These are phyloP conservation scores for Globisporangium acanthophoron DNA, from an alignment of 352 stramenopile species.

Conservation along the genomic window DNA sequence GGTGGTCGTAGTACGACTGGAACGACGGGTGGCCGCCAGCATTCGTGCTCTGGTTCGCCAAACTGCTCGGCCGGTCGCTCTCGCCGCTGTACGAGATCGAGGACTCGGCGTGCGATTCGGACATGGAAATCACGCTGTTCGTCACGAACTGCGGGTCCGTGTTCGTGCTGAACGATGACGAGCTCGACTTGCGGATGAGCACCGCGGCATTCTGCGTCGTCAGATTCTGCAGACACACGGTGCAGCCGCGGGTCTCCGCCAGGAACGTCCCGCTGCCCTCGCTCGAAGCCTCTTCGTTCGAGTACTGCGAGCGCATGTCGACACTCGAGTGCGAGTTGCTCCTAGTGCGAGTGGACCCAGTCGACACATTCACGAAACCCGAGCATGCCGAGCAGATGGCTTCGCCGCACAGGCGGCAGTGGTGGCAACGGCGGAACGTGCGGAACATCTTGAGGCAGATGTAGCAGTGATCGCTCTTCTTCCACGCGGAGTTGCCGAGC, in stretches of 20 bases:
- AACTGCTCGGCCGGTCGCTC: slow-evolving; percentile 12
- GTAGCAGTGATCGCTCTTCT: slow-evolving; percentile 52
- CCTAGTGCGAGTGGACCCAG: background rate
- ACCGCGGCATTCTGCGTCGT: background rate
- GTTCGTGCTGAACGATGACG: slow-evolving; percentile 12
- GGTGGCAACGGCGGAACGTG: slow-evolving; percentile 56
- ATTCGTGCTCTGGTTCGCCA: slow-evolving; percentile 9
- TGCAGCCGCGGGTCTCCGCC: slow-evolving; percentile 27
- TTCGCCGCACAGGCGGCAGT: slow-evolving; percentile 69
- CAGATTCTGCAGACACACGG: slow-evolving; percentile 13
- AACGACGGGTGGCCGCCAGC: slow-evolving; percentile 18
- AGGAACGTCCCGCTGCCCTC: slow-evolving; percentile 19
- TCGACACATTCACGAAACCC: slow-evolving; percentile 29
- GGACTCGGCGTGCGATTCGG: slow-evolving; percentile 7
- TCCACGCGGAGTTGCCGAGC: slow-evolving; percentile 41
- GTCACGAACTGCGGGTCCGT: background rate
- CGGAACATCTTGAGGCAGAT: slow-evolving; percentile 61
- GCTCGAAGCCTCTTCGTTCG: background rate
- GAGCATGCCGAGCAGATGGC: slow-evolving; percentile 63
- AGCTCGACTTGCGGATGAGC: slow-evolving; percentile 8
- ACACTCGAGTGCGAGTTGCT: slow-evolving; percentile 14
- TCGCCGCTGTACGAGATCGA: slow-evolving; percentile 14
- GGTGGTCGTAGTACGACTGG: slow-evolving; percentile 15
- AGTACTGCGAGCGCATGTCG: slow-evolving; percentile 13
- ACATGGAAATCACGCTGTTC: slow-evolving; percentile 13